Evolutionary conservation across 1,284 basidiomycete species (phyloP), one percentile per base, ranked within the genome.

Genomic region (Flammula alnicola): DNA sequence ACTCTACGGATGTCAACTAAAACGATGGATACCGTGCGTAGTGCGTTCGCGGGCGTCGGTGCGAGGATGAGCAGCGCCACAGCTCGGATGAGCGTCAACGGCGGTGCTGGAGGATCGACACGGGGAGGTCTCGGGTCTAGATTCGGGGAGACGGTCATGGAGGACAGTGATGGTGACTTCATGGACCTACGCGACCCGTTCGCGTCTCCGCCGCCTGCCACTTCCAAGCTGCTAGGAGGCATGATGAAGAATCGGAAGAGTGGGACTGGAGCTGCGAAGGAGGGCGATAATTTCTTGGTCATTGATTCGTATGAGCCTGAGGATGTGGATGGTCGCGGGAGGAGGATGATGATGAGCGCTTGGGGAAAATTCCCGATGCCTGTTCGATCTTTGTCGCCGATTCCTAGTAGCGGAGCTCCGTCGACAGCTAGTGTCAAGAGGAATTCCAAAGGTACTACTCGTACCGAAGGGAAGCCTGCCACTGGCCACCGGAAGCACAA

Each of bases 171-270:
- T 46, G 58, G 54, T n/a, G 60, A 62, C 30, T 62, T 62, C 35
- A 62, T 56, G 59, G 58, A 62, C 49, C 33, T 62, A 42, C 55
- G 58, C 3, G 60, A 62, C 32, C 60, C 60, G 11, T 62, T 62
- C 31, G 60, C 60, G 12, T 52, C 56, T 32, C 55, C 57, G 14
- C 51, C 54, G 14, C 52, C 56, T 20, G 38, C 52, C 40, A 26
- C 41, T 3, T 51, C 33, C 26, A 51, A 14, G 11, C 32, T 48
- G 12, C 39, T 17, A 7, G 26, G 39, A 26, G 42, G 32, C 20
- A 45, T 38, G 29, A 51, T 44, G 39, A 46, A 49, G 29, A 17
- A 22, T 17, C 12, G 16, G 22, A 44, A 47, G 25, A 20, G 17
- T 10, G 41, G 31, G 6, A 29, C 27, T 8, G 26, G 43, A 1